Conservation (phyloP, 225 moss, liverwort and hornwort genomes). For the Climacium dendroides region DNA sequence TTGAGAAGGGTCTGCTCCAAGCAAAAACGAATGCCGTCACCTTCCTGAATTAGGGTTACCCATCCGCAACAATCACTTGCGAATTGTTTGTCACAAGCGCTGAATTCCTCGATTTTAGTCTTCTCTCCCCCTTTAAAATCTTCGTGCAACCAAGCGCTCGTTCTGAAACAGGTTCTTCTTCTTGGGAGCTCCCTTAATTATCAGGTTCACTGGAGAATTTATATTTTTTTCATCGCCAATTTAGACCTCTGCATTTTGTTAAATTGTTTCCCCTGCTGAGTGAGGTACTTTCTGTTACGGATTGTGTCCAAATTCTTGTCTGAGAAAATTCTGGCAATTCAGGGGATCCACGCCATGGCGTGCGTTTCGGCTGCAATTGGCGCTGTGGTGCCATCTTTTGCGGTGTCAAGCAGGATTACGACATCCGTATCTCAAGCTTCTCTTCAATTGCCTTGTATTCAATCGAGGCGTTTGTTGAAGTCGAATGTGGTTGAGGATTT, state of each 20-base stretch:
- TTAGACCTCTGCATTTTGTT: neutral
- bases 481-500: neutral
- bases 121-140: neutral
- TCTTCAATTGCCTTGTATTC: neutral
- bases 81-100: neutral
- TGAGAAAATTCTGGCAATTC: neutral
- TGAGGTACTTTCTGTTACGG: neutral
- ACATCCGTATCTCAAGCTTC: neutral
- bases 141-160: neutral
- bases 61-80: neutral
- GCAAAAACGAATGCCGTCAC: neutral
- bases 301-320: neutral
- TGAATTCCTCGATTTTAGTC: neutral
- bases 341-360: constrained; percentile 13
- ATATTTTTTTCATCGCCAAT: neutral
- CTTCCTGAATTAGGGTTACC: neutral
- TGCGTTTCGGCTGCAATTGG: constrained; percentile 3
- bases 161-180: neutral
- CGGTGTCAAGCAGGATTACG: neutral
- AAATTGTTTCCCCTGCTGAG: neutral
- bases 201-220: neutral
- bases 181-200: neutral
- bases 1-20: neutral
- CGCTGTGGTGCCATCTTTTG: neutral
- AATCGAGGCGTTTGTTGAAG: neutral